Evolutionary conservation across 2,329 filamentous ascomycete species (phyloP), one percentile per base, ranked within the genome.

Genomic region (Botrytis squamosa): DNA sequence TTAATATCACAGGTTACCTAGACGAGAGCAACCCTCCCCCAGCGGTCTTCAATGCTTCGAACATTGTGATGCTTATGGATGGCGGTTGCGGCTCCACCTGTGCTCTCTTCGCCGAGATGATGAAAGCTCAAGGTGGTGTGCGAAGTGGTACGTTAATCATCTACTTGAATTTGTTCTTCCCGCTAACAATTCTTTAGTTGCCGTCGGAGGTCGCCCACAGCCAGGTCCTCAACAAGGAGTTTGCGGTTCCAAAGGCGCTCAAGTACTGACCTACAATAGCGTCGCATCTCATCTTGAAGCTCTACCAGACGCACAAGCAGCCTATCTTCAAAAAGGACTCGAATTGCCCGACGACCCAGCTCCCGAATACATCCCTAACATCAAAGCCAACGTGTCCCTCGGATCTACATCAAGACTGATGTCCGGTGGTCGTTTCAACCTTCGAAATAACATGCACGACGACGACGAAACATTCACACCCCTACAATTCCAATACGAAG

Each of bases 61-160:
- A 65, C 36, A 59, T 52, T 57, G 52, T 75, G 44, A 49, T 72
- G 63, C 63, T 68, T 20, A 29, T 72, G 33, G 87, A 90, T 76
- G 89, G 89, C n/a, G 83, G 83, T 74, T 91, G 89, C 79, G 85
- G 84, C 20, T 90, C 88, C 0, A 88, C 89, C 12, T 91, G 89
- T 80, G 85, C 88, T 49, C 83, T 88, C 59, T 88, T 91, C 79
- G 84, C 84, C 29, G 85, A 88, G 60, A 83, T 89, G 33, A 85
- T 91, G 83, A 84, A 84, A 22, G 82, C 83, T 60, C 75, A 78
- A 76, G 84, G 83, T 65, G 85, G 71, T 33, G 71, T 72, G 14
- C 63, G 63, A 68, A 72, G 71, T 68, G 40, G 71, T 68, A 60
- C 7, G 64, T 46, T 16, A 44, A 20, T 62, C n/a, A 2, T 49